Base-by-base conservation (phyloP, 140 eudicot genomes). In the Anethum foeniculum region DNA sequence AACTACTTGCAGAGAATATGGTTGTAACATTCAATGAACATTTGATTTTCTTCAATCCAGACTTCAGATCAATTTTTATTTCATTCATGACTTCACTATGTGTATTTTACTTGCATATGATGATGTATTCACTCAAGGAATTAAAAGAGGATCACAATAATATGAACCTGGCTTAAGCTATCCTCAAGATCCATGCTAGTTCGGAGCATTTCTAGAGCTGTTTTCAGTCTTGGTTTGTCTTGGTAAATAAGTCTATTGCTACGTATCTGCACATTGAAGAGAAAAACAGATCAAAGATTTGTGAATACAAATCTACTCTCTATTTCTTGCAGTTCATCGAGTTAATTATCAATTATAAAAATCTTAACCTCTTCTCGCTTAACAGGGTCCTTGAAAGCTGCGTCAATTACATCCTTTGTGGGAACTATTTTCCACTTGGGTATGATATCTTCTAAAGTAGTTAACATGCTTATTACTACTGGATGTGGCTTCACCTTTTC, bases 401-500 rank as follows among this genome's bases (percentile, higher is more conserved):
- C 85, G 82, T 95, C 90, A 58, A 95, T 95, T 21, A 95, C 97
- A 75, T 95, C 99, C 83, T 93, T 95, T 32, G 92, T 78, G 30
- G 99, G 97, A 62, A 95, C 99, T 48, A 95, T 95, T 89, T 95
- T 95, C 99, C 99, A 95, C 85, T 90, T 88, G 15, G 99, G 99
- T 79, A 95, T 95, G 62, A 95, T 81, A 54, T 95, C 99, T 77
- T 93, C 99, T 41, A 95, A 90, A 78, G 54, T 82, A 39, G 99
- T 95, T 77, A 95, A 83, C 80, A 93, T 77, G 78, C 86, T 93
- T 48, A 95, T 79, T 69, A 95, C 99, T 36, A 91, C 6, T 3
- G 97, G 99, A 80, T 92, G 99, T 11, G 99, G 99, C 88, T 90
- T 95, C 89, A 95, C 98, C 90, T 95, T 95, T 89, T 95, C 99